Base-by-base conservation (phyloP, 2,329 filamentous ascomycete species). In the Fusarium mundagurra region DNA sequence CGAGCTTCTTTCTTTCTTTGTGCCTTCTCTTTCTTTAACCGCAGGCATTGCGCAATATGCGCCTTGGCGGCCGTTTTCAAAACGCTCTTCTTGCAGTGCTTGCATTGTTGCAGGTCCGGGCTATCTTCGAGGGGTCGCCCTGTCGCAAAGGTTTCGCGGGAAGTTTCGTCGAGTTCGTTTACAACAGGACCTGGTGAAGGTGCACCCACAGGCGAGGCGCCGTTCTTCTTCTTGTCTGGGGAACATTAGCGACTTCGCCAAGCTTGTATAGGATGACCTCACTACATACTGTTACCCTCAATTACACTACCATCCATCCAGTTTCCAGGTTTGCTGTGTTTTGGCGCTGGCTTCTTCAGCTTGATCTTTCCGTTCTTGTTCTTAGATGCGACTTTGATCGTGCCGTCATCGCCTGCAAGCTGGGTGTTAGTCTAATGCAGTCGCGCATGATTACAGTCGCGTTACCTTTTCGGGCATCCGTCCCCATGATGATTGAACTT, bases 71-170 rank as follows among this genome's bases (percentile, higher is more conserved):
- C 91, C 38, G 90, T 90, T 77, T 92, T 93, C 20, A 96, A 86
- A 18, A 98, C 90, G 59, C 93, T 93, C 78, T 97, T 95, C 84
- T 96, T 98, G 85, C 96, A 99, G 81, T 97, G 94, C 81, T 96
- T 98, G 88, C 96, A 99, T 75, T 93, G 88, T 58, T 96, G 91
- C 16, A 94, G 88, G 72, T 97, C 94, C 17, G 93, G 89, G 64
- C 87, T 88, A 79, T 98, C 95, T 77, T 95, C 92, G 75, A 97
- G 88, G 1, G 95, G 94, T 66, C 92, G 91, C 71, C 94, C 94
- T 53, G 92, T 95, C 8, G 91, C 88, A 82, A 98, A 98, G 9
- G 93, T 93, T 69, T 94, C 91, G 76, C 93, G 90, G 20, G 93
- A 91, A 70, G 87, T 90, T 69, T 95, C 92, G 77, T 97, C 94